Percentiles rank a stretch among this genome's conserved stretches.
Conservation (phyloP, 768 basidiomycete species). For the Glaciozyma antarctica region DNA sequence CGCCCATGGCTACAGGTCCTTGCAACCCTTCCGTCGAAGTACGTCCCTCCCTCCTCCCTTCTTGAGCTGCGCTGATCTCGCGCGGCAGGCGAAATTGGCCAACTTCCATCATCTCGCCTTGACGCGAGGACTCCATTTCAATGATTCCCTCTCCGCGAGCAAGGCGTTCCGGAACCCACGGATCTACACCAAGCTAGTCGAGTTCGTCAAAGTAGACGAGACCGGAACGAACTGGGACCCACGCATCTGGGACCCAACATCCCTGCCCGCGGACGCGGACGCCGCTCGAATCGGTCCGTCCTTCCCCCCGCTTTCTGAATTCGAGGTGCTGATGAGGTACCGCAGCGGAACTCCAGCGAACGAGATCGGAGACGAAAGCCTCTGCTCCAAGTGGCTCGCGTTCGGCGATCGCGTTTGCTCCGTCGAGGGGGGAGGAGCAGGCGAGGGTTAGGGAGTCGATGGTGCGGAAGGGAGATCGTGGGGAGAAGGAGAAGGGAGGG, state of each 20-base stretch:
- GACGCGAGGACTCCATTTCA: conserved; percentile 71
- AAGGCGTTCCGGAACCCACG: conserved; percentile 93
- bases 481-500: conserved; percentile 18
- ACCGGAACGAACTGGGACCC: conserved; percentile 69
- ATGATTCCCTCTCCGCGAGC: conserved; percentile 86
- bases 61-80: background rate
- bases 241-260: conserved; percentile 62
- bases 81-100: conserved; percentile 62
- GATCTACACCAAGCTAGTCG: conserved; percentile 87
- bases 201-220: conserved; percentile 87
- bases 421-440: conserved; percentile 20
- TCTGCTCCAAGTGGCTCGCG: conserved; percentile 52
- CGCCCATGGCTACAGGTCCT: conserved; percentile 48
- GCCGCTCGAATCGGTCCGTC: conserved; percentile 66
- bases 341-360: conserved; percentile 59
- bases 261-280: conserved; percentile 59
- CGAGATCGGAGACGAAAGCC: conserved; percentile 54
- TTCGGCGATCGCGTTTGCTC: conserved; percentile 55
- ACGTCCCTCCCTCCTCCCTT: conserved; percentile 22
- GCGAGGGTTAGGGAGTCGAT: conserved; percentile 6
- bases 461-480: conserved; percentile 6
- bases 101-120: conserved; percentile 66
- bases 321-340: conserved; percentile 10
- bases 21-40: conserved; percentile 61
- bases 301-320: background rate